Conservation (phyloP, 2,329 filamentous ascomycete species). For the Colletotrichum cordylinicola region DNA sequence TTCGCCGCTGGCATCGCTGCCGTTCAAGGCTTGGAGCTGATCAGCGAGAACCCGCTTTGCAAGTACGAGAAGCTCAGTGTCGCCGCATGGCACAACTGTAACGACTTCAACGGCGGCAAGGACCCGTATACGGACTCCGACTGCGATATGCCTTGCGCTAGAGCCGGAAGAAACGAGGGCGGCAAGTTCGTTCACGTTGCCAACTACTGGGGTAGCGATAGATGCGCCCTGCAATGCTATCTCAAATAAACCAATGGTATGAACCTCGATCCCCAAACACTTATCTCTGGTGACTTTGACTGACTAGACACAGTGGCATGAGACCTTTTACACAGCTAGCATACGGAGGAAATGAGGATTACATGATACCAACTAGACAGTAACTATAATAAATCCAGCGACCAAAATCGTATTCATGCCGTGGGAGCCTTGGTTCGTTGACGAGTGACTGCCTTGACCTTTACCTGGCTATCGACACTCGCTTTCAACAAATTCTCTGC, state of each 20-base stretch:
- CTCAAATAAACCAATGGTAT: background rate
- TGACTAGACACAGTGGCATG: background rate
- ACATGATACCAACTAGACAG: background rate
- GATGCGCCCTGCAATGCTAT: background rate
- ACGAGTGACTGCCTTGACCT: background rate
- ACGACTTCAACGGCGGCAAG: background rate
- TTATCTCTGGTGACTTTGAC: background rate
- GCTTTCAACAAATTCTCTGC: no score
- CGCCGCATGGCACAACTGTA: background rate
- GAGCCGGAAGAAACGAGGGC: background rate
- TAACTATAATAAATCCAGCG: background rate
- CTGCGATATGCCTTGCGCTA: background rate
- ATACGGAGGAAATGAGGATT: background rate
- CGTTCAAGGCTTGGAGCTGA: background rate
- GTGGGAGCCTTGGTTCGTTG: background rate
- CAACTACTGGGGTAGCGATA: background rate
- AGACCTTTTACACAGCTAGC: background rate
- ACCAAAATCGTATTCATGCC: background rate
- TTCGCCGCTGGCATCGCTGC: background rate
- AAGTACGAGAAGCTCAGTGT: background rate
- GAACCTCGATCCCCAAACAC: background rate
- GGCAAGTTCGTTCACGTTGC: background rate
- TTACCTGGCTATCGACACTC: background rate
- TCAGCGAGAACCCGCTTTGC: background rate
- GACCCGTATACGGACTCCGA: background rate